Evolutionary conservation across 331 rosid species (phyloP), one percentile per base, ranked within the genome.

Genomic region (Dryas integrifolia): DNA sequence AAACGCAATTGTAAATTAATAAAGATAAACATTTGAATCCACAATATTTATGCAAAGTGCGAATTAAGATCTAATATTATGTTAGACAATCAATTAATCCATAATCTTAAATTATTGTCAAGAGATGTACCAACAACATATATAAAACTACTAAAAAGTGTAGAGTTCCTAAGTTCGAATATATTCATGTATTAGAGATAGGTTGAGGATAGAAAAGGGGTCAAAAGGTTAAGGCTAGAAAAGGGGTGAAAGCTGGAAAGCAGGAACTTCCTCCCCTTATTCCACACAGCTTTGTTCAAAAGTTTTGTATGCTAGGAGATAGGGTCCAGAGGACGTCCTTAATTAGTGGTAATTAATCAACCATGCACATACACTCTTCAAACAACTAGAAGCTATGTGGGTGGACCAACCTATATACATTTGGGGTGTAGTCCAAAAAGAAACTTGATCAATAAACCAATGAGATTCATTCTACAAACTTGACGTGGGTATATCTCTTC

Each of bases 211-310:
- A n/a, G 4, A n/a, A 9, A 41, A 41, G 51, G 51, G 3, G 68
- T 43, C 50, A 63, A 63, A 63, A 63, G 9, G 12, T 7, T 61
- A 7, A 61, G 21, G 9, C 30, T 1, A 26, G 30, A 26, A 1
- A 26, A 26, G 45, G 26, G 12, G 9, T 3, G 44, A 63, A 64
- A 75, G 83, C 85, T 80, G 89, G 87, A 77, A 1, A 45, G 79
- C 88, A 67, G 46, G 10, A 62, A 66, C 41, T 73, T 18, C 41
- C 58, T 72, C 40, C 13, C 74, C 61, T 72, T 80, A 74, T 80
- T 69, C 80, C 41, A 72, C 78, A 40, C 13, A 15, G 12, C 71
- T 9, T 44, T 49, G 48, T 9, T 9, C 0, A 0, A 9, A 2
- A n/a, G 8, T 26, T 6, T 59, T 7, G 14, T 44, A 44, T 62